Evolutionary conservation across 2,329 filamentous ascomycete species (phyloP), one percentile per base, ranked within the genome.

Genomic region (Alternaria conjuncta): DNA sequence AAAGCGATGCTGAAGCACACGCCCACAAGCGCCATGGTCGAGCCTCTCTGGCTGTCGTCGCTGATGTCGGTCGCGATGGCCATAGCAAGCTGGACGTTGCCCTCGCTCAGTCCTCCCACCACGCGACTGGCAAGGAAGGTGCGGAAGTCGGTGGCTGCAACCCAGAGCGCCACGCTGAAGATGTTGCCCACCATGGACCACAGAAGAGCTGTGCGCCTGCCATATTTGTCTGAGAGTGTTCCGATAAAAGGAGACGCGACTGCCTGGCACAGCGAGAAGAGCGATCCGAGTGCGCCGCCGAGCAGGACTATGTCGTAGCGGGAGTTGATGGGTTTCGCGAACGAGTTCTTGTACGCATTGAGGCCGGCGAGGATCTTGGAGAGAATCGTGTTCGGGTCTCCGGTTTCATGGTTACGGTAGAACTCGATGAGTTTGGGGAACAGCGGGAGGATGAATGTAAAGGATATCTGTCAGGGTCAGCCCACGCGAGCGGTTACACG

Each of bases 1-100:
- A 99, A 99, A 18, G 96, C 96, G 71, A 99, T 90, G 65, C 93
- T 97, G 83, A 99, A 99, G 83, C 96, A 98, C 13, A 92, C 94
- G 63, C 96, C 96, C 26, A 99, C 95, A 58, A 99, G 86, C 8
- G 96, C 96, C 93, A 99, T 97, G 45, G 96, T 97, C 20, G 93
- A 89, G 21, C 95, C 93, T 26, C 96, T 89, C 74, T 90, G 91
- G 61, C 87, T 86, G 71, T 95, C 91, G 73, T 96, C 94, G 46
- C 93, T 97, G 69, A 99, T 94, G 79, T 99, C 96, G 43, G 95
- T 96, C 18, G 96, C 96, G 79, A 99, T 98, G 45, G 96, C 95
- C 67, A 95, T 96, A 5, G 96, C 95, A 13, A 99, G 86, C 83
- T 99, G 96, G 3, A 99, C 92, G 73, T 99, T 99, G 66, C 96